phyloP scores from a whole-genome alignment of 2,329 filamentous ascomycete species.

The Trichoderma sp. region DNA sequence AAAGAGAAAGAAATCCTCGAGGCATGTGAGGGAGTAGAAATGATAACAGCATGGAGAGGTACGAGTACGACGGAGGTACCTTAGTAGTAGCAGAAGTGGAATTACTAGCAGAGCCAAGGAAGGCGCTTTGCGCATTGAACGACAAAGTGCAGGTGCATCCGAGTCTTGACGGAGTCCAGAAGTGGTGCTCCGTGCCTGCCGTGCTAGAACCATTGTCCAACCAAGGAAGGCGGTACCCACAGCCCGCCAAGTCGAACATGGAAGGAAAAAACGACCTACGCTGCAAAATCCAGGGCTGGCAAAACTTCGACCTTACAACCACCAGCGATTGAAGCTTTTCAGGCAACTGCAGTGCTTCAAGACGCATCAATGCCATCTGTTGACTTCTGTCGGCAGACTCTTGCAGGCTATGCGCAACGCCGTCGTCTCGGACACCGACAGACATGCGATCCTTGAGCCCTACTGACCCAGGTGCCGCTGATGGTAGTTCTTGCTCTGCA shows the following conservation, averaged over 20 bases:
- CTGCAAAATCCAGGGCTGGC: slow-evolving; percentile 7
- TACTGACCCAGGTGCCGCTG: neutral
- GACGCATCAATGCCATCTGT: neutral
- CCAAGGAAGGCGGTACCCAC: slow-evolving; percentile 23
- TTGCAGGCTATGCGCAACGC: slow-evolving; percentile 3
- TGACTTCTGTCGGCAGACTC: neutral
- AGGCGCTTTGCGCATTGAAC: neutral
- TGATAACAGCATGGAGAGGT: slow-evolving; percentile 10
- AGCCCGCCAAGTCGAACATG: slow-evolving; percentile 13
- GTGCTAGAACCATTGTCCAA: neutral
- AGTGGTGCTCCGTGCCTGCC: slow-evolving; percentile 22
- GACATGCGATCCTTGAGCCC: slow-evolving; percentile 1
- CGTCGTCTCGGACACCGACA: slow-evolving; percentile 16
- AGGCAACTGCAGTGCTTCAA: neutral
- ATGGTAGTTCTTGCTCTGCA: neutral
- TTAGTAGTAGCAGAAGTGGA: neutral
- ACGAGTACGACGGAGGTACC: neutral
- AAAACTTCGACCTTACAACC: slow-evolving; percentile 27
- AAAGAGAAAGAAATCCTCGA: slow-evolving; percentile 20
- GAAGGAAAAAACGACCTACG: slow-evolving; percentile 22
- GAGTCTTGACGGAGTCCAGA: slow-evolving; percentile 1
- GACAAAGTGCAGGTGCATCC: neutral
- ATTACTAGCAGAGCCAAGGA: neutral
- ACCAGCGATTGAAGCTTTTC: slow-evolving; percentile 10
- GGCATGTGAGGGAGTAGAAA: slow-evolving; percentile 21